phyloP scores from a whole-genome alignment of 1,284 basidiomycete species.

The Coriolopsis trogii region DNA sequence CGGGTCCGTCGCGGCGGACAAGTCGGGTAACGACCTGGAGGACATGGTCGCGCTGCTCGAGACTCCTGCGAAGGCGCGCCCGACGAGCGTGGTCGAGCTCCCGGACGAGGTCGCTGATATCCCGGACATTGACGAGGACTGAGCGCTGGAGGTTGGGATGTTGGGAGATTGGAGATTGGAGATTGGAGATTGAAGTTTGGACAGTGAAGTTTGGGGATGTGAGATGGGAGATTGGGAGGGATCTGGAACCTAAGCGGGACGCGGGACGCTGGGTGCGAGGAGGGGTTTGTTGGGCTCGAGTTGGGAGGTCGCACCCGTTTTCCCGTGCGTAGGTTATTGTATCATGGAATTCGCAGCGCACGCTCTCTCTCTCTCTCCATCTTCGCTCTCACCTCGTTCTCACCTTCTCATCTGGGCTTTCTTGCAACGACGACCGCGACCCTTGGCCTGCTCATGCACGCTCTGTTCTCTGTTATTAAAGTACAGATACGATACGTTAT shows the following conservation, averaged over 20 bases:
- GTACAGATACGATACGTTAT: neutral
- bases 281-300: too few species aligned
- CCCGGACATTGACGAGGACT: constrained; percentile 39
- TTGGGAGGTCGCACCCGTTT: too few species aligned
- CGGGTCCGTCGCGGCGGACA: constrained; percentile 23
- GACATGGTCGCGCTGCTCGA: constrained; percentile 70
- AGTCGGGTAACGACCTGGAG: constrained; percentile 50
- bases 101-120: constrained; percentile 36
- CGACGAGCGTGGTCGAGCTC: constrained; percentile 37
- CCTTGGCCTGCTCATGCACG: neutral
- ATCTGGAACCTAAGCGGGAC: too few species aligned
- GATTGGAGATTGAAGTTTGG: too few species aligned
- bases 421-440: too few species aligned
- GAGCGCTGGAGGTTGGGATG: neutral
- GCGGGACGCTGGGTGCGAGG: too few species aligned
- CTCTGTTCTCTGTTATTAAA: neutral
- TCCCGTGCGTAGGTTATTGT: too few species aligned
- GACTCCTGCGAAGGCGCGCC: constrained; percentile 29
- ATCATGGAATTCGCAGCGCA: too few species aligned
- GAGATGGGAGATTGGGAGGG: too few species aligned
- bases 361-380: neutral
- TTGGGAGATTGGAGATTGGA: too few species aligned
- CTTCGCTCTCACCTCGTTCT: neutral
- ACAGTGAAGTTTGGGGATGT: too few species aligned
- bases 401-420: too few species aligned